Conservation (phyloP, 139 green algal genomes). For the Chlorella vulgaris region DNA sequence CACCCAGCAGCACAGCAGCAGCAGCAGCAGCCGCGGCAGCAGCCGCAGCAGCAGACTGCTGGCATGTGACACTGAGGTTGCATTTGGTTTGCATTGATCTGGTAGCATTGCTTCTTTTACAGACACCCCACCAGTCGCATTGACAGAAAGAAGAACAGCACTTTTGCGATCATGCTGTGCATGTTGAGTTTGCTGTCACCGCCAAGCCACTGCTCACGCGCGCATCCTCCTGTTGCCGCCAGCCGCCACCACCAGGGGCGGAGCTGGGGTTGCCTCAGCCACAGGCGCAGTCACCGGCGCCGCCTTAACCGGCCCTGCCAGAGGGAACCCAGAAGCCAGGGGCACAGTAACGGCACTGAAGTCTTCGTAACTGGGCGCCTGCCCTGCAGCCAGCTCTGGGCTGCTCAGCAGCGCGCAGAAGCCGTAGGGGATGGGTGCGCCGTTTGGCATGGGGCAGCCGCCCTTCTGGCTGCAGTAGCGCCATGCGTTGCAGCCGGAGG, state of each 20-base stretch:
- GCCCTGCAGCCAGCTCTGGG: background rate
- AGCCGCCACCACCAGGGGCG: too few species aligned
- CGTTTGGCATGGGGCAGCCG: slow-evolving; percentile 28
- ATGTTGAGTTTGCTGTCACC: too few species aligned
- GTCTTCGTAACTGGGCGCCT: background rate
- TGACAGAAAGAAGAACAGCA: too few species aligned
- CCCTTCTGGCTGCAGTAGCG: slow-evolving; percentile 41
- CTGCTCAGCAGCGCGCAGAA: slow-evolving; percentile 8
- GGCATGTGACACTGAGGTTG: background rate
- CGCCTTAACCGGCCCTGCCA: too few species aligned
- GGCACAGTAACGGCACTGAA: background rate
- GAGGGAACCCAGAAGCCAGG: slow-evolving; percentile 10
- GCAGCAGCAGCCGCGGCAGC: slow-evolving; percentile 6
- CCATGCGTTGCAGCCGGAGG: slow-evolving; percentile 29
- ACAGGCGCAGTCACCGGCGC: too few species aligned
- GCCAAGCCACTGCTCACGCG: too few species aligned
- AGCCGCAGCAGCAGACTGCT: slow-evolving; percentile 2
- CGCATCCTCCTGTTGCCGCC: too few species aligned
- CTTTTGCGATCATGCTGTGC: too few species aligned
- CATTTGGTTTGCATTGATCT: background rate
- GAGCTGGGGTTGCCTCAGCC: too few species aligned
- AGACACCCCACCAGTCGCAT: too few species aligned
- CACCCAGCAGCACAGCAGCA: slow-evolving; percentile 19
- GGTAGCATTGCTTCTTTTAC: background rate
- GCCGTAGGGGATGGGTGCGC: background rate